Evolutionary conservation across 805 yeast genomes (phyloP).

Genomic region (Candida chilensis): DNA sequence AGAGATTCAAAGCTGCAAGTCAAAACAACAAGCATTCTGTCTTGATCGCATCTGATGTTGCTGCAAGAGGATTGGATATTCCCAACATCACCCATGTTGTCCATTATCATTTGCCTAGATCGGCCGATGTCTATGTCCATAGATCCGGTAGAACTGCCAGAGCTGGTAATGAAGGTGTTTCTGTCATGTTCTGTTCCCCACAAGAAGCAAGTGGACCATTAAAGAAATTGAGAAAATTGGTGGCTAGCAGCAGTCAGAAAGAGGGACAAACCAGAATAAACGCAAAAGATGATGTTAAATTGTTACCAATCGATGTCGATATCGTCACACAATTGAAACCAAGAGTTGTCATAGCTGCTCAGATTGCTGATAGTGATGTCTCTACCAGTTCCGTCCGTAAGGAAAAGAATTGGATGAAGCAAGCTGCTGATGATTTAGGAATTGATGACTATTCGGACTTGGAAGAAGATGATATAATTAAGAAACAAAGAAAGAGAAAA

Average conservation of each 20-base stretch:
- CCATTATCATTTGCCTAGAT: conserved; percentile 90
- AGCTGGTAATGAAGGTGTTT: conserved; percentile 91
- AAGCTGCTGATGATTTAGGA: conserved; percentile 92
- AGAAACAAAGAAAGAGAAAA: conserved; percentile 49
- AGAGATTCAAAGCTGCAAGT: conserved; percentile 58
- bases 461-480: conserved; percentile 62
- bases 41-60: conserved; percentile 91
- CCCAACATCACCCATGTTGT: conserved; percentile 87
- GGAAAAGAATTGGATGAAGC: conserved; percentile 73
- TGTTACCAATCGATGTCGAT: conserved; percentile 71
- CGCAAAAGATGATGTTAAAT: conserved; percentile 42
- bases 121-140: conserved; percentile 92
- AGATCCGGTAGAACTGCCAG: conserved; percentile 99
- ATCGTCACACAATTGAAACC: conserved; percentile 62
- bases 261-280: conserved; percentile 14
- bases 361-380: conserved; percentile 65
- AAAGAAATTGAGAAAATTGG: conserved; percentile 56
- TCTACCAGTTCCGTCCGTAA: conserved; percentile 50
- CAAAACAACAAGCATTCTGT: conserved; percentile 46
- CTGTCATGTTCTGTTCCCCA: conserved; percentile 87
- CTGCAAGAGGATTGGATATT: conserved; percentile 96
- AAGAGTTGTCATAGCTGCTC: conserved; percentile 59
- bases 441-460: conserved; percentile 61
- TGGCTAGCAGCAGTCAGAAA: conserved; percentile 22
- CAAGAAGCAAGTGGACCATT: conserved; percentile 89